These are phyloP conservation scores for Arthrobotrys pseudoclavata DNA, from an alignment of 2,329 filamentous ascomycete species.

Conservation along the genomic window DNA sequence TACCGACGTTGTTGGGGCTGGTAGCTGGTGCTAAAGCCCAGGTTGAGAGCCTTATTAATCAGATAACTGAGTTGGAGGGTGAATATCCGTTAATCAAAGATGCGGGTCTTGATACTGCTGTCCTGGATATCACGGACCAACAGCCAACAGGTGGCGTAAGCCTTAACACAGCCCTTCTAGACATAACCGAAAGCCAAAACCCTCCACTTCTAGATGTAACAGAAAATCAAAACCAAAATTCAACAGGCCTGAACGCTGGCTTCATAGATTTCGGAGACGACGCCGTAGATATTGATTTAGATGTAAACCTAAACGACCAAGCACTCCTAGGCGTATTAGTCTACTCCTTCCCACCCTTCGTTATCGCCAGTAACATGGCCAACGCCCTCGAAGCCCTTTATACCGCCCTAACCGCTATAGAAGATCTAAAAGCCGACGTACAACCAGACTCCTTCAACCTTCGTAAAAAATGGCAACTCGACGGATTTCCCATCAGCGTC, in stretches of 20 bases:
- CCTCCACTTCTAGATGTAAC: not conserved
- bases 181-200: not conserved
- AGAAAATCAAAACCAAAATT: not conserved
- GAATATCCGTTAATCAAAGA: not conserved
- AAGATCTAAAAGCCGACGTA: not conserved
- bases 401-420: not conserved
- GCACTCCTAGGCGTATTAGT: not conserved
- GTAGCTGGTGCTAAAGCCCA: not conserved
- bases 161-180: not conserved
- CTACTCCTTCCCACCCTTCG: not conserved
- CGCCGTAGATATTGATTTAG: not conserved
- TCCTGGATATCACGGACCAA: not conserved
- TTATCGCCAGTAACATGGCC: not conserved
- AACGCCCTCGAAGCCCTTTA: not conserved
- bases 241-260: not conserved
- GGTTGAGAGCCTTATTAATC: not conserved
- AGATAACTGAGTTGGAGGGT: not conserved
- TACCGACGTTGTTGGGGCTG: not conserved
- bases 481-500: not conserved
- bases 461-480: slow-evolving; percentile 9
- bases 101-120: not conserved
- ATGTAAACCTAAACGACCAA: not conserved
- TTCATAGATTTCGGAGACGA: not conserved
- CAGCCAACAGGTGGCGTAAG: not conserved
- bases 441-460: slow-evolving; percentile 17